These are phyloP conservation scores for Penicillium occitanis DNA, from an alignment of 2,329 filamentous ascomycete species.

Conservation along the genomic window DNA sequence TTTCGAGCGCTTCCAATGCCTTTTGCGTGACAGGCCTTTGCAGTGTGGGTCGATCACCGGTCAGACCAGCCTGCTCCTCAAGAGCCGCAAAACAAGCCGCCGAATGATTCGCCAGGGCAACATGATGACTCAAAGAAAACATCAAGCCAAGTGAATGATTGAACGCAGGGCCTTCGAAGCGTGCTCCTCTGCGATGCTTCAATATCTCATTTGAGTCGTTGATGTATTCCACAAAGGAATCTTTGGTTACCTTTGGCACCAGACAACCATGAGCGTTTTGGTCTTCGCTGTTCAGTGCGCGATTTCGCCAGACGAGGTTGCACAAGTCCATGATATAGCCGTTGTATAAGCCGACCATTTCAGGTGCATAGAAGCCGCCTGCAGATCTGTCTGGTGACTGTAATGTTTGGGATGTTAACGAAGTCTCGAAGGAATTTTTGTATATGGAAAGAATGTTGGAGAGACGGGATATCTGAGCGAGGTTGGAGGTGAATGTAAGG, in stretches of 20 bases:
- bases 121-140: conserved; percentile 52
- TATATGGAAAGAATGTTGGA: conserved; percentile 69
- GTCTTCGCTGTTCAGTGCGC: conserved; percentile 67
- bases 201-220: conserved; percentile 38
- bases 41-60: conserved; percentile 27
- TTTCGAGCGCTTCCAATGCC: conserved; percentile 62
- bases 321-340: conserved; percentile 83
- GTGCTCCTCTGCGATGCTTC: conserved; percentile 29
- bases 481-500: conserved; percentile 65
- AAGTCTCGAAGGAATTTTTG: conserved; percentile 70
- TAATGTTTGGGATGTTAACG: conserved; percentile 46
- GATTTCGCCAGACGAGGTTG: conserved; percentile 76
- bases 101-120: conserved; percentile 47
- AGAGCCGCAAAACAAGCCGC: conserved; percentile 49
- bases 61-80: conserved; percentile 41
- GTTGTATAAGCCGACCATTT: conserved; percentile 71
- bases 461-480: conserved; percentile 65
- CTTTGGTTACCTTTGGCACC: conserved; percentile 49
- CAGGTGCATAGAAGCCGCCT: conserved; percentile 53
- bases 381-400: conserved; percentile 34
- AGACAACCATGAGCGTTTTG: conserved; percentile 59
- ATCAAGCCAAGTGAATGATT: conserved; percentile 39
- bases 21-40: conserved; percentile 64
- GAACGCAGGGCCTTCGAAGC: conserved; percentile 30
- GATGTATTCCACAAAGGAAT: conserved; percentile 45